Conservation (phyloP, 2,329 filamentous ascomycete species). For the Septoria petroselini region DNA sequence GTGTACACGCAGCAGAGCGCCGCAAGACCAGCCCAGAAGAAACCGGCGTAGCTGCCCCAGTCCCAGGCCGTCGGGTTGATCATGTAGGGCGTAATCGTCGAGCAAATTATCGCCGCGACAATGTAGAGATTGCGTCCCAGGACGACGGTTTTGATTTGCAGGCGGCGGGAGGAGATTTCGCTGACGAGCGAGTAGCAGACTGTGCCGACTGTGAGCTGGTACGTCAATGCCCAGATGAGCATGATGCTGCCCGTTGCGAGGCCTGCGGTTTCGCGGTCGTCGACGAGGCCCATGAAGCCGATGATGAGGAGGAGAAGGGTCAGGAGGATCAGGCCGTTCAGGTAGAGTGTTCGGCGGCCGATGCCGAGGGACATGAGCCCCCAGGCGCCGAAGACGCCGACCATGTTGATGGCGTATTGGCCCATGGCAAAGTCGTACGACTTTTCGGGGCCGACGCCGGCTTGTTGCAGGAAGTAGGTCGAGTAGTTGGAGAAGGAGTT, state of each 20-base stretch:
- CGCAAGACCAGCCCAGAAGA: constrained; percentile 78
- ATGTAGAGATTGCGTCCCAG: constrained; percentile 76
- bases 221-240: constrained; percentile 76
- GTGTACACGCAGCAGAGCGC: constrained; percentile 78
- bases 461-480: constrained; percentile 51
- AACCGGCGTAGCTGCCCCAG: constrained; percentile 82
- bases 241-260: constrained; percentile 83
- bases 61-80: constrained; percentile 82
- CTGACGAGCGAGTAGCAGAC: constrained; percentile 86
- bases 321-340: constrained; percentile 70
- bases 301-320: constrained; percentile 76
- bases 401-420: constrained; percentile 66
- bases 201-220: constrained; percentile 83
- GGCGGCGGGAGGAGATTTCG: constrained; percentile 74
- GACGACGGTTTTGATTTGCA: constrained; percentile 90
- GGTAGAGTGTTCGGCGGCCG: constrained; percentile 71
- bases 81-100: constrained; percentile 87
- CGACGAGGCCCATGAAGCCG: constrained; percentile 77
- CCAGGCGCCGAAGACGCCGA: constrained; percentile 79
- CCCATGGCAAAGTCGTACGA: constrained; percentile 52
- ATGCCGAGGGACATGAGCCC: constrained; percentile 71
- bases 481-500: constrained; percentile 50
- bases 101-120: constrained; percentile 75
- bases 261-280: constrained; percentile 57
- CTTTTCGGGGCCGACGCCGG: constrained; percentile 44